Evolutionary conservation across 306 rosid genomes (phyloP).

Genomic region (Cucurbita maxima): DNA sequence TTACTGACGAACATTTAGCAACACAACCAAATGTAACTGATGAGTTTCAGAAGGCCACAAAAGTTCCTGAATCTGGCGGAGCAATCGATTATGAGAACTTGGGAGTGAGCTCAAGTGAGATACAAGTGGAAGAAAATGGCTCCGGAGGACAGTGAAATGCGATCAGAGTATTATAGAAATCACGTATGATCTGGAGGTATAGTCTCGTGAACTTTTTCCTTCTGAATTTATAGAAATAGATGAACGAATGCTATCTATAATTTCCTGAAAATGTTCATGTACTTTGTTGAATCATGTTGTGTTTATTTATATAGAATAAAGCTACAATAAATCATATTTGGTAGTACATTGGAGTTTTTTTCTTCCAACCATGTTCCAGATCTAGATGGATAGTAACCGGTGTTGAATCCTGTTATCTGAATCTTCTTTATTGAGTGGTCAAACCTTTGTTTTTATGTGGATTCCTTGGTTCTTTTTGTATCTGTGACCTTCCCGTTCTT

Average conservation of each 20-base stretch:
- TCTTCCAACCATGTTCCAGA: background rate
- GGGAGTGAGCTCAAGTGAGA: slow-evolving; percentile 31
- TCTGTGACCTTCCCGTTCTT: background rate
- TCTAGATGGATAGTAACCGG: background rate
- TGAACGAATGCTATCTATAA: background rate
- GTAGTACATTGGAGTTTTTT: background rate
- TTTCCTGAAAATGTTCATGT: background rate
- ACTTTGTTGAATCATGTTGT: background rate
- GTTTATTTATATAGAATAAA: slow-evolving; percentile 4
- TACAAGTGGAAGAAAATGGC: slow-evolving; percentile 16
- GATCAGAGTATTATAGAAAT: no score
- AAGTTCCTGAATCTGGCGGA: slow-evolving; percentile 43
- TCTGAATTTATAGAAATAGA: background rate
- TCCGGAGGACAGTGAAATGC: background rate
- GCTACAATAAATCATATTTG: background rate
- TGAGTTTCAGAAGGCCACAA: slow-evolving; percentile 31
- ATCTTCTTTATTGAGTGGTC: background rate
- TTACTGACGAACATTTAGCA: slow-evolving; percentile 26
- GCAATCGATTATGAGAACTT: slow-evolving; percentile 21
- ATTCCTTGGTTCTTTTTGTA: background rate
- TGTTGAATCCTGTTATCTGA: background rate
- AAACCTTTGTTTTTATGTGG: background rate
- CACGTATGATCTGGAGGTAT: background rate
- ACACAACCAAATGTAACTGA: slow-evolving; percentile 29
- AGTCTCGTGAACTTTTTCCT: background rate